Base-by-base conservation (phyloP, 495 filamentous ascomycete genomes). In the Ramalina peruviana region DNA sequence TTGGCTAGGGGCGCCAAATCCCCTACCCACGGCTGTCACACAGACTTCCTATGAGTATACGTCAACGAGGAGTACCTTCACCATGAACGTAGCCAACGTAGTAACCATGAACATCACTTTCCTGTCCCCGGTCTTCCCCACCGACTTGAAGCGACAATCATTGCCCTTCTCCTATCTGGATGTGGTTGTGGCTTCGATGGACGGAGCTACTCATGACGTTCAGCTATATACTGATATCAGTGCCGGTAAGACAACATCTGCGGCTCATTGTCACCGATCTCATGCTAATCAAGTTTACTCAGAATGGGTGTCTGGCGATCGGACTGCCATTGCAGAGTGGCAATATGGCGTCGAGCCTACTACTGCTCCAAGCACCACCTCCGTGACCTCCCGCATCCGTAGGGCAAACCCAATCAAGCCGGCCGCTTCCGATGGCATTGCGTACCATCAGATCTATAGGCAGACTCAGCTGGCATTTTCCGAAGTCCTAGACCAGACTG, bases 281-380 rank as follows among this genome's bases (percentile, higher is more conserved):
- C 23, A 16, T 45, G 37, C 20, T 61, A 60, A 43, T 63, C 44
- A 4, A 26, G 46, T 21, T 49, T 7, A 17, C 21, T 9, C 48
- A 79, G 77, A 81, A 67, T 81, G 75, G 75, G 65, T 68, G 15
- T 74, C 74, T 19, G 76, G 74, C 21, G 72, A 81, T 55, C 63
- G 67, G 5, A 61, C 51, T 54, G 53, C 67, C 15, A 59, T 69
- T 51, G 75, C 68, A 25, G 57, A 77, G 50, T 80, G 77, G 77
- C 66, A 75, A 26, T 73, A 73, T 52, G 73, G 69, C 48, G 66
- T 64, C 25, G 62, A 62, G 53, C 55, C 53, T 16, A 44, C 54
- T 13, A 41, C 13, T 7, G 25, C 23, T n/a, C 30, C 30, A 33
- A 33, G 30, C 30, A 11, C 30, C 7, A 33, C 7, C 30, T 20